Evolutionary conservation across 116 monocot genomes (phyloP).

Genomic region (Phalaenopsis hybrid): DNA sequence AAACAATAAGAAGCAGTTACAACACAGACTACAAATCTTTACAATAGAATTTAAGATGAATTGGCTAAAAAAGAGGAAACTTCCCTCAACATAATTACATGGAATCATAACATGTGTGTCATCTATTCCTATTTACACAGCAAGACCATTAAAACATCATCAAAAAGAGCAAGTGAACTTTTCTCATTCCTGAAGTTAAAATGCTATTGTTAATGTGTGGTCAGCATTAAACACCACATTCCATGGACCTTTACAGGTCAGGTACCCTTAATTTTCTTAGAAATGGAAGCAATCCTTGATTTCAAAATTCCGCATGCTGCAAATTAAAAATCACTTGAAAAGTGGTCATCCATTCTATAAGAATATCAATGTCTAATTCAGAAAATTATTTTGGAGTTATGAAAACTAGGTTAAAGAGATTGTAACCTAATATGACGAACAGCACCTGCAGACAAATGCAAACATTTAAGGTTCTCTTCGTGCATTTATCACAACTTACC

Average conservation of each 20-base stretch:
- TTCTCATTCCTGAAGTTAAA: background rate
- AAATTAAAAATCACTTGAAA: background rate
- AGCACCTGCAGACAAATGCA: background rate
- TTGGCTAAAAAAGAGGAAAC: background rate
- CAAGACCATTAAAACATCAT: background rate
- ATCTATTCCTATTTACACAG: background rate
- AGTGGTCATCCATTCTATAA: background rate
- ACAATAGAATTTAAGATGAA: background rate
- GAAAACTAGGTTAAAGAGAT: background rate
- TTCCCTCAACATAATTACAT: background rate
- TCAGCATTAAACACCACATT: background rate
- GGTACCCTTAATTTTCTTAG: background rate
- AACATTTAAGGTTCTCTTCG: background rate
- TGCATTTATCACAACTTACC: background rate
- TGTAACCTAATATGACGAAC: background rate
- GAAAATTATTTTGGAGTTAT: background rate
- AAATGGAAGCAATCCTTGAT: background rate
- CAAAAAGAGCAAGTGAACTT: background rate
- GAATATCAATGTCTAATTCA: background rate
- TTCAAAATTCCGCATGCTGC: background rate
- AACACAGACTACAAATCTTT: background rate
- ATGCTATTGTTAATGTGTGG: background rate
- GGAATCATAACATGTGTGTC: background rate
- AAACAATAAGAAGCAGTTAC: background rate
- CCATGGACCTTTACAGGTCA: background rate